Conservation (phyloP, 225 moss, liverwort and hornwort genomes). For the Climacium dendroides region DNA sequence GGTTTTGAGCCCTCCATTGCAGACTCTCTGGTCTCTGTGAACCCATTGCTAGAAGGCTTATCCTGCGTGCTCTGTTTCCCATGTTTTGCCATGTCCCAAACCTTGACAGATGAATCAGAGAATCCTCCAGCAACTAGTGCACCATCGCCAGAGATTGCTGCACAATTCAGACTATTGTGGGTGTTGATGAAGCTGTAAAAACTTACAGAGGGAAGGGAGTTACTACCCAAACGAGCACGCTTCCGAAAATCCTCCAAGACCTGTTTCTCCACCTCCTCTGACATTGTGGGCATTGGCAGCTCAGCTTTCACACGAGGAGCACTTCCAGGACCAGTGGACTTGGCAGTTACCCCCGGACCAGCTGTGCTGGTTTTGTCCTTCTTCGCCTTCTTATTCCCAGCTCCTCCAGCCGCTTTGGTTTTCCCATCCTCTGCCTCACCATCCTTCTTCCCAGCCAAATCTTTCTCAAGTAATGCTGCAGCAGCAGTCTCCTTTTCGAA, state of each 20-base stretch:
- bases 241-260: conserved; percentile 82
- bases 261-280: conserved; percentile 77
- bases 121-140: conserved; percentile 85
- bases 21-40: conserved; percentile 39
- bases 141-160: conserved; percentile 84
- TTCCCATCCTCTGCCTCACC: conserved; percentile 74
- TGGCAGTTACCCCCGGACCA: conserved; percentile 48
- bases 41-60: conserved; percentile 49
- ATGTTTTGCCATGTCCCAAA: conserved; percentile 94
- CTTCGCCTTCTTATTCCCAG: conserved; percentile 70
- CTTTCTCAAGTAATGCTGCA: conserved; percentile 71
- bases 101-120: conserved; percentile 99
- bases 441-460: conserved; percentile 72
- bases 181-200: conserved; percentile 98
- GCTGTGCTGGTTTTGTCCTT: conserved; percentile 61
- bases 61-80: conserved; percentile 42
- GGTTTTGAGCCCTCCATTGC: conserved; percentile 43
- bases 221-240: conserved; percentile 87
- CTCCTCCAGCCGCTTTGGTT: conserved; percentile 51
- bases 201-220: conserved; percentile 93
- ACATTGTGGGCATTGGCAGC: conserved; percentile 84
- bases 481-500: conserved; percentile 86
- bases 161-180: conserved; percentile 89
- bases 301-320: conserved; percentile 92
- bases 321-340: conserved; percentile 47